Conservation (phyloP, 73 alveolate species). For the Paramecium sexaurelia region DNA sequence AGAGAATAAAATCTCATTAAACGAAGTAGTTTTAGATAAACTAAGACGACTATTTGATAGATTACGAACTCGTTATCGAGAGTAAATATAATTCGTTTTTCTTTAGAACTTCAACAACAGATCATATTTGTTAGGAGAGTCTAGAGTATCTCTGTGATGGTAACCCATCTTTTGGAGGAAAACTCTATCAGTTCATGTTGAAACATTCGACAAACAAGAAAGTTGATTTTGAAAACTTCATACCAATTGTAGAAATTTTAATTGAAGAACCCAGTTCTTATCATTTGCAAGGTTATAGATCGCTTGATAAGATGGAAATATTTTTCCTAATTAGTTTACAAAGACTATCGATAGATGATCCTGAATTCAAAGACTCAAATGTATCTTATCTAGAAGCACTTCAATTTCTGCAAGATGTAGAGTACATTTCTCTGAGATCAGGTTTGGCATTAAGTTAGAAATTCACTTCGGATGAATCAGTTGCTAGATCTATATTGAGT, state of each 20-base stretch:
- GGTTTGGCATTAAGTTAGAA: not conserved
- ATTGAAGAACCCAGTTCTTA: constrained; percentile 40
- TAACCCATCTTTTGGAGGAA: constrained; percentile 1
- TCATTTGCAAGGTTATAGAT: constrained; percentile 16
- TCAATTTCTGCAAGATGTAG: constrained; percentile 39
- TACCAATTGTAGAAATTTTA: not conserved
- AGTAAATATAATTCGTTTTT: constrained; percentile 39
- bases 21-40: not conserved
- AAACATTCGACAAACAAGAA: constrained; percentile 28
- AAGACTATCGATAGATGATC: constrained; percentile 22
- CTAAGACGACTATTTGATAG: not conserved
- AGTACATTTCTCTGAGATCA: not conserved
- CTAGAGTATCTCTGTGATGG: constrained; percentile 36
- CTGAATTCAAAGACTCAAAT: constrained; percentile 12
- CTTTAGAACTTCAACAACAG: constrained; percentile 16
- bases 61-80: constrained; percentile 9
- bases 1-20: constrained; percentile 40
- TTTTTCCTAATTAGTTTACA: constrained; percentile 18
- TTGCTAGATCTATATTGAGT: constrained; percentile 40
- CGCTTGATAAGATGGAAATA: constrained; percentile 41
- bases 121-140: constrained; percentile 15
- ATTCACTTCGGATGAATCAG: constrained; percentile 27
- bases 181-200: constrained; percentile 30
- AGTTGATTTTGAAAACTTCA: constrained; percentile 47
- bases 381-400: constrained; percentile 28